Conservation (phyloP, 495 filamentous ascomycete species). For the Penicillium macrosclerotiorum region DNA sequence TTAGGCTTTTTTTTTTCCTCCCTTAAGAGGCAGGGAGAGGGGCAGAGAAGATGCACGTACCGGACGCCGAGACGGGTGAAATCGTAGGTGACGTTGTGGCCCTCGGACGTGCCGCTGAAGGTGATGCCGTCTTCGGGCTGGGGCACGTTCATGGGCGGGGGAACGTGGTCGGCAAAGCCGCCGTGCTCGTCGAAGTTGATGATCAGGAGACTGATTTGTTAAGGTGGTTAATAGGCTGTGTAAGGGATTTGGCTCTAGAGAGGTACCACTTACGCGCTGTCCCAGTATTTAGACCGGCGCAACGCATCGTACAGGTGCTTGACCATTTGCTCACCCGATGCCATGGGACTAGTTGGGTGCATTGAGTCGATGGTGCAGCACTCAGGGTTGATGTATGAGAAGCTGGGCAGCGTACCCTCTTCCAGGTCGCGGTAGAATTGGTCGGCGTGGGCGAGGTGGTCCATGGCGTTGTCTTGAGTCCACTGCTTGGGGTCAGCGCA, state of each 20-base stretch:
- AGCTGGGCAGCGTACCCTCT: constrained; percentile 41
- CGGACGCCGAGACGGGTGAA: constrained; percentile 47
- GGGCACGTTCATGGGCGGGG: constrained; percentile 39
- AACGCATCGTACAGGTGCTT: constrained; percentile 49
- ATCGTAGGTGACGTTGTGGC: constrained; percentile 37
- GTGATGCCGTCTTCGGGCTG: constrained; percentile 34
- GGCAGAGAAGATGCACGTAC: constrained; percentile 4
- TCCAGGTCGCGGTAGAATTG: constrained; percentile 46
- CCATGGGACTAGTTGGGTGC: constrained; percentile 45
- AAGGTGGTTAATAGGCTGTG: constrained; percentile 14
- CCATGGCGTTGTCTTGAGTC: constrained; percentile 39
- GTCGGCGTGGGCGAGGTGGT: constrained; percentile 34
- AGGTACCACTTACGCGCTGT: constrained; percentile 33
- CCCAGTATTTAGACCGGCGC: constrained; percentile 43
- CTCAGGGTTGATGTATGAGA: constrained; percentile 50
- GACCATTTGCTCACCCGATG: constrained; percentile 44
- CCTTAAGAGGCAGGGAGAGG: background rate
- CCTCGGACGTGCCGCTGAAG: constrained; percentile 38
- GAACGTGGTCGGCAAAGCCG: constrained; percentile 47
- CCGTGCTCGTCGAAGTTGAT: constrained; percentile 51
- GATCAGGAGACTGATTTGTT: constrained; percentile 36
- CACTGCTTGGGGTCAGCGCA: constrained; percentile 21
- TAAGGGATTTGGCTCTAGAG: background rate
- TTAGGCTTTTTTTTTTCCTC: background rate
- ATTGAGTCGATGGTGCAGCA: constrained; percentile 47